These are phyloP conservation scores for Pseudogymnoascus sp. DNA, from an alignment of 2,329 filamentous ascomycete species.

Conservation along the genomic window DNA sequence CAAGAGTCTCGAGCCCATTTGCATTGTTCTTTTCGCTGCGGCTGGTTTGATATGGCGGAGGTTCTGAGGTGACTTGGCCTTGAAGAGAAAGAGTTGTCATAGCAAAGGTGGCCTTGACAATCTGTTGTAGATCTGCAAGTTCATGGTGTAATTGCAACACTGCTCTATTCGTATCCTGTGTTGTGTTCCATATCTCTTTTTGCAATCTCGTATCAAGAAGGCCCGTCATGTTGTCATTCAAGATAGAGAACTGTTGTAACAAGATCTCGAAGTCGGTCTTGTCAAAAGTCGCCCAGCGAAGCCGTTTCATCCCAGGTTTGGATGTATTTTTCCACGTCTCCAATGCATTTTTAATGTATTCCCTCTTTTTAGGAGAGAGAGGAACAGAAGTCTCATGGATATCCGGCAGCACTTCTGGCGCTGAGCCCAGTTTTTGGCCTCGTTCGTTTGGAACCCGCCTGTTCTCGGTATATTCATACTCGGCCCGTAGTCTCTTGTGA, in stretches of 20 bases:
- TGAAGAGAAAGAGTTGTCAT: conserved; percentile 31
- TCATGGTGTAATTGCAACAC: conserved; percentile 40
- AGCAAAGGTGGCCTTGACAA: conserved; percentile 32
- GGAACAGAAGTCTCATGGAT: conserved; percentile 33
- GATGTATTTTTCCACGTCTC: conserved; percentile 31
- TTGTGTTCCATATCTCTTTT: conserved; percentile 38
- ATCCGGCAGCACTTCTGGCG: conserved; percentile 34
- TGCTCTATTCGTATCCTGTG: conserved; percentile 40
- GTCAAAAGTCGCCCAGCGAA: conserved; percentile 39
- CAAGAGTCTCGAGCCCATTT: conserved; percentile 33
- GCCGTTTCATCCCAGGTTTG: conserved; percentile 22
- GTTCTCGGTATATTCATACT: conserved; percentile 25
- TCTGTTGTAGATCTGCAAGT: conserved; percentile 36
- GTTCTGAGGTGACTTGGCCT: conserved; percentile 27
- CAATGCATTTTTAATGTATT: conserved; percentile 40
- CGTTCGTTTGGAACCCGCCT: background rate
- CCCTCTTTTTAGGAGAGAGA: conserved; percentile 32
- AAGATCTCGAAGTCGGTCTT: conserved; percentile 38
- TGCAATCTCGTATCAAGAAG: conserved; percentile 39
- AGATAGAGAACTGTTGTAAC: conserved; percentile 34
- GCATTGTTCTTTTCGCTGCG: conserved; percentile 25
- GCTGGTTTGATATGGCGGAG: conserved; percentile 8
- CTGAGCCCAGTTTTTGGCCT: conserved; percentile 27
- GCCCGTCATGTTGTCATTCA: conserved; percentile 42
- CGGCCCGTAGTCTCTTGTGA: conserved; percentile 31